Percentiles rank a stretch among this genome's conserved stretches.
These are phyloP conservation scores for Leccinum imitatum DNA, from an alignment of 768 basidiomycete genomes.

Conservation along the genomic window DNA sequence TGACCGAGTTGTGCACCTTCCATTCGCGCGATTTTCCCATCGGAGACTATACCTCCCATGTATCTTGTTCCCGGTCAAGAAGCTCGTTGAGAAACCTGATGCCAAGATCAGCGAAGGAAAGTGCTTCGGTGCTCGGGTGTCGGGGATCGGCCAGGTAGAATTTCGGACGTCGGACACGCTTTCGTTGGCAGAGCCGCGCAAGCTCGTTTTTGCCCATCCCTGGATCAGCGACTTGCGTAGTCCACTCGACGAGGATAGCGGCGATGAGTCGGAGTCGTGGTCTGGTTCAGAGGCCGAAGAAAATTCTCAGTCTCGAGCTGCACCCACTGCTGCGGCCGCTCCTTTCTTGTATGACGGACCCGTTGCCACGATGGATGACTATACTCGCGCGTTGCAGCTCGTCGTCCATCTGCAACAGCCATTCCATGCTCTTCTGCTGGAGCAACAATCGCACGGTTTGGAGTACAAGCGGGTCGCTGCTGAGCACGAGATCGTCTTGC, in stretches of 20 bases:
- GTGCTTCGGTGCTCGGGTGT: conserved; percentile 1
- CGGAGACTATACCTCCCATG: conserved; percentile 5
- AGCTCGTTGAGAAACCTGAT: background rate
- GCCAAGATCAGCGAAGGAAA: background rate
- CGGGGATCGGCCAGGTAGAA: conserved; percentile 1
- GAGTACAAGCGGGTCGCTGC: background rate
- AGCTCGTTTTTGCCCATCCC: conserved; percentile 8
- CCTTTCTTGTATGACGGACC: background rate
- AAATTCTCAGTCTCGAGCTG: background rate
- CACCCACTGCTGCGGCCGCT: background rate
- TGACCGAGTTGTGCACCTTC: background rate
- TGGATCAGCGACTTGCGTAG: conserved; percentile 13
- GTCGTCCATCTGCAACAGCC: conserved; percentile 10
- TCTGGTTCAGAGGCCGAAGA: background rate
- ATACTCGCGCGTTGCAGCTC: conserved; percentile 6
- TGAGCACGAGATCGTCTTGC: background rate
- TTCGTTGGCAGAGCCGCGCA: too few species aligned
- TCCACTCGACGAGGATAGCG: background rate
- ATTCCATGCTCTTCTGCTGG: conserved; percentile 7
- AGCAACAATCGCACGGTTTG: background rate
- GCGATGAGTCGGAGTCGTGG: background rate
- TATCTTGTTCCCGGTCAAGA: background rate
- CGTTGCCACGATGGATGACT: background rate
- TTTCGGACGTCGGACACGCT: background rate
- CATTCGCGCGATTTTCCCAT: background rate